phyloP scores from a whole-genome alignment of 1,139 yeast genomes.

The Pichia sp. region DNA sequence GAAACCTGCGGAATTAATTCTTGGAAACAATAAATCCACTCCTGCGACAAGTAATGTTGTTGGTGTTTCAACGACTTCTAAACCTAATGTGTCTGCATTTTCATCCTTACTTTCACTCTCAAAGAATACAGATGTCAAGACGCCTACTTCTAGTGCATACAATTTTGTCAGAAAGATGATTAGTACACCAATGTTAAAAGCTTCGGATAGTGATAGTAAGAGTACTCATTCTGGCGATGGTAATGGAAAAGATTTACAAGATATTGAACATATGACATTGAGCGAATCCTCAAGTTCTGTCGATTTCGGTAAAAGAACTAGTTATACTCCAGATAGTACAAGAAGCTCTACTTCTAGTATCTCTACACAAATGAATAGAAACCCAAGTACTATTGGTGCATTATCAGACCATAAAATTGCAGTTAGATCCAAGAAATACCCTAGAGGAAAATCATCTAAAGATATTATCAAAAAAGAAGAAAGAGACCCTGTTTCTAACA shows the following conservation, averaged over 20 bases:
- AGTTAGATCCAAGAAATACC: not conserved
- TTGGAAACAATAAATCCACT: conserved; percentile 24
- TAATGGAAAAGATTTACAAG: conserved; percentile 1
- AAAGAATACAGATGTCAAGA: conserved; percentile 22
- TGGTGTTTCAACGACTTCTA: conserved; percentile 33
- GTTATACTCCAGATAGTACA: not conserved
- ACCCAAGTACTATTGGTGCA: not conserved
- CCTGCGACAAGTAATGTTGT: conserved; percentile 32
- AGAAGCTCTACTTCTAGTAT: conserved; percentile 2
- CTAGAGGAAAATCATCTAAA: not conserved
- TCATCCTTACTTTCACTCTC: conserved; percentile 31
- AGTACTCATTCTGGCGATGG: not conserved
- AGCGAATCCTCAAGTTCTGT: not conserved
- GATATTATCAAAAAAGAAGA: conserved; percentile 2
- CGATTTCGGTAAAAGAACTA: not conserved
- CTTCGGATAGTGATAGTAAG: conserved; percentile 17
- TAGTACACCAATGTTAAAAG: conserved; percentile 27
- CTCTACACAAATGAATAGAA: not conserved
- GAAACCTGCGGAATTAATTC: conserved; percentile 25
- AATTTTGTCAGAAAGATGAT: conserved; percentile 32
- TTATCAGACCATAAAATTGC: not conserved
- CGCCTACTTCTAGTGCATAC: conserved; percentile 25
- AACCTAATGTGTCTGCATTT: conserved; percentile 34
- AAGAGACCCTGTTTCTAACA: conserved; percentile 22
- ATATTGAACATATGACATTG: conserved; percentile 9